phyloP scores from a whole-genome alignment of 441 rosid genomes.

The Pelargonium citronellum region DNA sequence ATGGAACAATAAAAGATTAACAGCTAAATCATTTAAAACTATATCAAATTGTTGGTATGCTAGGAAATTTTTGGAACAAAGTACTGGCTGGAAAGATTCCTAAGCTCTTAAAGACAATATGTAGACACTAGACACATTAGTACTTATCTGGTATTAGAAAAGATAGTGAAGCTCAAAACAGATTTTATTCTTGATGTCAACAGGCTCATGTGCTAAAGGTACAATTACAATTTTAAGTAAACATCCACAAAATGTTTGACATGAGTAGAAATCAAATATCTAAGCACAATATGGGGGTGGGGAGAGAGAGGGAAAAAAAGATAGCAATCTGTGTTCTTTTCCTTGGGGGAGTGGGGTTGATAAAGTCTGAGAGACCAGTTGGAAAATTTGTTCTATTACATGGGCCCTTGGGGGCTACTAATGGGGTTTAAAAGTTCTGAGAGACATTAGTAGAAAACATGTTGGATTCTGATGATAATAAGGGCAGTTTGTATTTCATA shows the following conservation, averaged over 20 bases:
- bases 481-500: neutral
- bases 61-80: neutral
- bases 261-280: slow-evolving; percentile 6
- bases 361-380: neutral
- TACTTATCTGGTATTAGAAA: no score
- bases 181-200: neutral
- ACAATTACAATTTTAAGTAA: neutral
- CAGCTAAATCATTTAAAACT: no score
- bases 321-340: neutral
- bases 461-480: neutral
- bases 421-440: neutral
- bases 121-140: no score
- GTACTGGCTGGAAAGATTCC: neutral
- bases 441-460: neutral
- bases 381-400: no score
- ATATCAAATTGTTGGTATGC: neutral
- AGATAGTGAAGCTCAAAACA: no score
- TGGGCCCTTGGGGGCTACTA: neutral
- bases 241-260: neutral
- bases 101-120: neutral
- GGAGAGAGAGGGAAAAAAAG: neutral
- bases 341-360: neutral
- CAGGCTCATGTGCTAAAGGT: neutral
- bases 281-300: neutral
- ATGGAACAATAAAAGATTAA: neutral